Conservation (phyloP, 2,329 filamentous ascomycete species). For the Paecilomyces dactylethromorphus region DNA sequence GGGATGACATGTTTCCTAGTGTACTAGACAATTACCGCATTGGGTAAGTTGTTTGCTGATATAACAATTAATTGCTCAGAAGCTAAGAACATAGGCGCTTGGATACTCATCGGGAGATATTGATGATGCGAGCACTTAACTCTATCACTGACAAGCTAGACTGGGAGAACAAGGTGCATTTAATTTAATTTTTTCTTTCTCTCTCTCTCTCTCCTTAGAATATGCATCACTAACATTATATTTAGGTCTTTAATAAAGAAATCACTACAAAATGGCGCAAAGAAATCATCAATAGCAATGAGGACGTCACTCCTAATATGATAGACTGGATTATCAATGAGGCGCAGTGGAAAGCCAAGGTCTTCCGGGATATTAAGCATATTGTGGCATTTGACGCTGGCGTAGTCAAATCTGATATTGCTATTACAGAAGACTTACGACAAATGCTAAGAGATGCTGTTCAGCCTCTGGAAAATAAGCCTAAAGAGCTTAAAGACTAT, state of each 20-base stretch:
- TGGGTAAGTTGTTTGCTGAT: too few species aligned
- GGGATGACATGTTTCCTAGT: too few species aligned
- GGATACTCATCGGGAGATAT: conserved; percentile 25
- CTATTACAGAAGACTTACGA: conserved; percentile 36
- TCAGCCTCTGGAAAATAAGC: conserved; percentile 46
- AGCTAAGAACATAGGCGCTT: neutral
- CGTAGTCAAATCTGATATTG: conserved; percentile 49
- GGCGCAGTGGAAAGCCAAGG: conserved; percentile 42
- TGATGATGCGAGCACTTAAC: conserved; percentile 38
- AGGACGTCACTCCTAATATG: conserved; percentile 27
- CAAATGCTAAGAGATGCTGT: conserved; percentile 42
- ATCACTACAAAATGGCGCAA: conserved; percentile 28
- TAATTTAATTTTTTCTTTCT: too few species aligned
- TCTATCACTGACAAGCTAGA: conserved; percentile 36
- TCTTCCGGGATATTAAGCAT: conserved; percentile 32
- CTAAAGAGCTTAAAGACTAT: conserved; percentile 48
- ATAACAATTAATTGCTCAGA: too few species aligned
- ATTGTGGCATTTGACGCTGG: conserved; percentile 39
- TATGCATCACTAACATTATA: neutral
- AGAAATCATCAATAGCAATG: conserved; percentile 16
- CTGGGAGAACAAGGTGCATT: conserved; percentile 34
- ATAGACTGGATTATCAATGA: conserved; percentile 39
- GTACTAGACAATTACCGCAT: too few species aligned
- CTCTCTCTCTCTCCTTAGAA: too few species aligned
- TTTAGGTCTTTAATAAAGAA: conserved; percentile 26